These are phyloP conservation scores for Boeremia exigua DNA, from an alignment of 2,329 filamentous ascomycete genomes.

Conservation along the genomic window DNA sequence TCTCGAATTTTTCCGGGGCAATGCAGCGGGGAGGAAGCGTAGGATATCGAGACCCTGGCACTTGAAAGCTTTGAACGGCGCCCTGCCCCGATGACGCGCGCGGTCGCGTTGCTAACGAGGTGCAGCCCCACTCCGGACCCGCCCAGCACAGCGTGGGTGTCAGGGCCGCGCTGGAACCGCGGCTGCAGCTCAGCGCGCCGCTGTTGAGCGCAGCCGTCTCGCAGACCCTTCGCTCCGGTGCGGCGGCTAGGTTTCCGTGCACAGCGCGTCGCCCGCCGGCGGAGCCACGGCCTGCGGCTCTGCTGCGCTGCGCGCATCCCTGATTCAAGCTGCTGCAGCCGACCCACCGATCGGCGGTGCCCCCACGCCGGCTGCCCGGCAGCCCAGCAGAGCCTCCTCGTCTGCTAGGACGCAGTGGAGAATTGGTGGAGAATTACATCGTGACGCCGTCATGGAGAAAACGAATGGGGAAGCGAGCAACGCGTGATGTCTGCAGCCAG, in stretches of 20 bases:
- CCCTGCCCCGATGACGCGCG: conserved; percentile 14
- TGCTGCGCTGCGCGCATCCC: background rate
- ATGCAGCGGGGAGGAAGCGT: conserved; percentile 13
- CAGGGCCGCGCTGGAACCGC: background rate
- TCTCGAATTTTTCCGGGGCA: conserved; percentile 19
- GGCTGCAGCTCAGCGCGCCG: background rate
- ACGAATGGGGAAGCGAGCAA: conserved; percentile 1
- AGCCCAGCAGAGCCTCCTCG: conserved; percentile 19
- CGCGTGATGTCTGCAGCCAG: background rate
- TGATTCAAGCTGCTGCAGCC: conserved; percentile 4
- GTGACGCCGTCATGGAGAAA: conserved; percentile 15
- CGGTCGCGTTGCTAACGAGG: conserved; percentile 8
- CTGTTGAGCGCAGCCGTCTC: conserved; percentile 1
- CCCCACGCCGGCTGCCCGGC: conserved; percentile 14
- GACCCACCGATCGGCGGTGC: conserved; percentile 15
- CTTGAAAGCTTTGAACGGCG: conserved; percentile 18
- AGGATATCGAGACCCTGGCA: conserved; percentile 14
- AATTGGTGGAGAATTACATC: conserved; percentile 19
- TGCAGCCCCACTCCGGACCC: conserved; percentile 15
- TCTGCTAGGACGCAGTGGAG: conserved; percentile 5
- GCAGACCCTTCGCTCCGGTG: too few relatives aligned
- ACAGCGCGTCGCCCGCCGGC: background rate
- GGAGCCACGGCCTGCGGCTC: background rate
- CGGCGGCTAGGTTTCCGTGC: too few relatives aligned
- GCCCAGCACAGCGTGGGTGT: conserved; percentile 11